Conservation (phyloP, 768 basidiomycete genomes). For the Pleurotus pulmonarius region DNA sequence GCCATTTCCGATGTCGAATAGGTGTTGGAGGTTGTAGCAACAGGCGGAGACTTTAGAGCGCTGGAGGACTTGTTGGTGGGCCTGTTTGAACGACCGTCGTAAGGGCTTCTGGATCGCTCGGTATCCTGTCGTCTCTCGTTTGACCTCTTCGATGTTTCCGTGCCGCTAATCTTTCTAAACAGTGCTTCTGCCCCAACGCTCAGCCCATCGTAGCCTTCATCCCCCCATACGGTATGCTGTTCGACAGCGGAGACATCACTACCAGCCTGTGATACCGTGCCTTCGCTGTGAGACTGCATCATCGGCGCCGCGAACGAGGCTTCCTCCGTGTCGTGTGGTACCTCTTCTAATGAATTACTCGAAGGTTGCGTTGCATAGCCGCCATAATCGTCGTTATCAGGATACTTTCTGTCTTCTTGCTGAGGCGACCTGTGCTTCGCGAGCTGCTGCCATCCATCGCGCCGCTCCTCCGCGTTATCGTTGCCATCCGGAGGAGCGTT, state of each 20-base stretch:
- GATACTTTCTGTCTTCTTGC: not conserved
- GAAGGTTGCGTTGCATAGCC: too few species aligned
- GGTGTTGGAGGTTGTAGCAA: too few species aligned
- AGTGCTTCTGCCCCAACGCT: slow-evolving; percentile 48
- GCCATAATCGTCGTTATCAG: not conserved
- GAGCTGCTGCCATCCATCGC: not conserved
- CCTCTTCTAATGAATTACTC: too few species aligned
- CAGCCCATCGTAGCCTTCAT: slow-evolving; percentile 30
- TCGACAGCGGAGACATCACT: slow-evolving; percentile 45
- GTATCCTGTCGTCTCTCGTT: not conserved
- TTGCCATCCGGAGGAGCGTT: not conserved
- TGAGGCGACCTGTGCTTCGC: not conserved
- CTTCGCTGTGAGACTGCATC: slow-evolving; percentile 6
- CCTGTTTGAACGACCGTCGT: not conserved
- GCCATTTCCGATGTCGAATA: not conserved
- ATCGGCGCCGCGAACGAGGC: slow-evolving; percentile 13
- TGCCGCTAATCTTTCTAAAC: slow-evolving; percentile 35
- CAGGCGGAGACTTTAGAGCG: not conserved
- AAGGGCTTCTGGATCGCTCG: not conserved
- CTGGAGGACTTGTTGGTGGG: not conserved
- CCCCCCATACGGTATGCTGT: slow-evolving; percentile 35
- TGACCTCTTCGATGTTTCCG: slow-evolving; percentile 8
- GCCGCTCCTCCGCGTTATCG: not conserved
- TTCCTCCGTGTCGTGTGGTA: slow-evolving; percentile 17
- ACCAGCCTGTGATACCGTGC: slow-evolving; percentile 33